Evolutionary conservation across 345 rosid species (phyloP).

Genomic region (Anastatica hierochuntica): DNA sequence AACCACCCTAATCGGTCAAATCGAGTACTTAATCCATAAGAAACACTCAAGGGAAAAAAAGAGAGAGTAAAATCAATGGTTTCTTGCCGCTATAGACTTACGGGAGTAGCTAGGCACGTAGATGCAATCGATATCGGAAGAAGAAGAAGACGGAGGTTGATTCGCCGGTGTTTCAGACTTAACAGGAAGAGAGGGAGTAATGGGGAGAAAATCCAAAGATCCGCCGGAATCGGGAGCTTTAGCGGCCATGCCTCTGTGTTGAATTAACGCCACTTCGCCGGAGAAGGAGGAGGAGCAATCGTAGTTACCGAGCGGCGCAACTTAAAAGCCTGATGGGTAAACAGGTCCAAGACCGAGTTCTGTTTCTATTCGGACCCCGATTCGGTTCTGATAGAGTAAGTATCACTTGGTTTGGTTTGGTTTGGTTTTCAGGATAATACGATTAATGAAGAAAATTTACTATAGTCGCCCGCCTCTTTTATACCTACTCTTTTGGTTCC

Average conservation of each 20-base stretch:
- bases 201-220: slow-evolving; percentile 12
- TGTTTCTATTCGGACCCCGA: too few species aligned
- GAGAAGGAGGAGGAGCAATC: neutral
- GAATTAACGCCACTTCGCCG: slow-evolving; percentile 7
- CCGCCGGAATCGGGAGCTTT: slow-evolving; percentile 30
- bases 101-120: slow-evolving; percentile 76
- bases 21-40: neutral
- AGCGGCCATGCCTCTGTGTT: slow-evolving; percentile 27
- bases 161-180: slow-evolving; percentile 22
- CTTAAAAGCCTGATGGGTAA: neutral
- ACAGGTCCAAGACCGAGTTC: neutral
- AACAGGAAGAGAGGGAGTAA: slow-evolving; percentile 17
- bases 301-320: neutral
- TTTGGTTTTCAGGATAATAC: too few species aligned
- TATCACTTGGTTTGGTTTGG: too few species aligned
- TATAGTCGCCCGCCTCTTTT: too few species aligned
- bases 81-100: slow-evolving; percentile 26
- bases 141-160: slow-evolving; percentile 1
- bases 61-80: neutral
- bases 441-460: too few species aligned
- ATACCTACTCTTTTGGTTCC: too few species aligned
- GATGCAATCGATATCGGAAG: slow-evolving; percentile 37
- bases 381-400: too few species aligned
- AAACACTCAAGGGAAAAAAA: neutral
- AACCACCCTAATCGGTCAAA: slow-evolving; percentile 55